Base-by-base conservation (phyloP, 1,139 yeast species). In the Geotrichum histeridarum region DNA sequence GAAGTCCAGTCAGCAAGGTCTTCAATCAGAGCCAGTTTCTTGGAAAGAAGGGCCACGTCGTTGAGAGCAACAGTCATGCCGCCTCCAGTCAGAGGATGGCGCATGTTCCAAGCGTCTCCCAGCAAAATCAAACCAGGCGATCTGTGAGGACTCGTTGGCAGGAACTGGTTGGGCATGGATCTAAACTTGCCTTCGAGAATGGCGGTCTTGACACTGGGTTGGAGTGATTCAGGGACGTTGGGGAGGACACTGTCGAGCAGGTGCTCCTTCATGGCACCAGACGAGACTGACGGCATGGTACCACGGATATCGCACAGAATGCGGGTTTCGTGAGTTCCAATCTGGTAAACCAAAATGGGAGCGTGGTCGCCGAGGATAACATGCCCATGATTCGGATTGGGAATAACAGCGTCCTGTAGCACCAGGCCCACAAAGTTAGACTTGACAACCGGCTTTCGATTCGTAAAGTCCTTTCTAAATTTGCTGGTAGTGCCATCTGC, bases 71-170 rank as follows among this genome's bases (percentile, higher is more conserved):
- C 99, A 9, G 98, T 91, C 99, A 93, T 93, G 58, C 99, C 99
- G 57, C 99, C 99, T 47, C 99, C 99, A 1, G 99, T 93, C 60
- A 93, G 78, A 17, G 99, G 99, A 70, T 93, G 99, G 68, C 99
- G 81, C 97, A 93, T 93, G 70, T 93, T 93, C 65, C 91, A 77
- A 1, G 99, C 89, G 68, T 93, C 99, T 42, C 99, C 99, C 48
- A 93, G 69, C 63, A 93, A 77, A 44, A 93, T 76, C 54, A 90
- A 73, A n/a, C 99, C 99, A 14, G 82, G 82, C 48, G 81, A 77
- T 17, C 76, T 75, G 63, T 80, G 81, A 15, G 44, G 42, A 57
- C 80, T 75, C 0, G 97, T 97, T 8, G 95, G 81, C 56, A 93
- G 76, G 71, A 81, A 93, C 65, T 94, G 95, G 71, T 91, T 91